Evolutionary conservation across 495 filamentous ascomycete genomes (phyloP).

Genomic region (Pyronema domesticum): DNA sequence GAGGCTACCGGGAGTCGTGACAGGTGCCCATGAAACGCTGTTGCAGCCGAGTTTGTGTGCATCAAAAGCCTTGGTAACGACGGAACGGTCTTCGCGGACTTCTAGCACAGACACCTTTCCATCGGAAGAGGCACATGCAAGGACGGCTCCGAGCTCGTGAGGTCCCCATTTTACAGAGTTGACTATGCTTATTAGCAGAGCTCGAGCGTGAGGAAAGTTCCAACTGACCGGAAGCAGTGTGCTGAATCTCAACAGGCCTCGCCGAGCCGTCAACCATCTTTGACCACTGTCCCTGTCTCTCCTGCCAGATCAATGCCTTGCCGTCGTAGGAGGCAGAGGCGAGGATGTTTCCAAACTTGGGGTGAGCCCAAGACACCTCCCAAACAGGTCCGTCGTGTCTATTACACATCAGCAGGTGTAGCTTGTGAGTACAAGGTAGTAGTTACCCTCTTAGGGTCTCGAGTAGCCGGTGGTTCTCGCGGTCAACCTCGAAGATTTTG

Average conservation of each 20-base stretch:
- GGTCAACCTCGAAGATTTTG: conserved; percentile 97
- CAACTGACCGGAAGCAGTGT: conserved; percentile 18
- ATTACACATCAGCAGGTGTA: conserved; percentile 6
- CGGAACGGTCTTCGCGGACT: conserved; percentile 81
- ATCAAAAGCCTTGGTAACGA: conserved; percentile 66
- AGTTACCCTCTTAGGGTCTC: conserved; percentile 86
- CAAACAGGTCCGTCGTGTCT: conserved; percentile 93
- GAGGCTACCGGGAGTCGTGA: conserved; percentile 58
- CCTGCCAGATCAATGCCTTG: conserved; percentile 96
- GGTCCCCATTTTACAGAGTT: conserved; percentile 97
- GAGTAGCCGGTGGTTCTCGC: conserved; percentile 71
- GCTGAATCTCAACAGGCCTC: conserved; percentile 7
- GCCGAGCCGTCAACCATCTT: conserved; percentile 18
- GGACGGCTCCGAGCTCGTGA: conserved; percentile 81
- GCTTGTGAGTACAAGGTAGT: neutral
- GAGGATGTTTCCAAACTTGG: conserved; percentile 95
- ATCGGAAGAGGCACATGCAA: conserved; percentile 85
- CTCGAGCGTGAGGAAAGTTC: neutral
- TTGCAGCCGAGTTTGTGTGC: conserved; percentile 90
- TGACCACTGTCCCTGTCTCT: conserved; percentile 31
- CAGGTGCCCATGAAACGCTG: conserved; percentile 86
- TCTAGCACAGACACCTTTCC: conserved; percentile 85
- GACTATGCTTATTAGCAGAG: conserved; percentile 30
- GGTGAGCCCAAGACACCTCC: conserved; percentile 95
- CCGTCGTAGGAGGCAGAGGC: conserved; percentile 89